phyloP scores from a whole-genome alignment of 352 stramenopile species.

The Peronospora belbahrii region DNA sequence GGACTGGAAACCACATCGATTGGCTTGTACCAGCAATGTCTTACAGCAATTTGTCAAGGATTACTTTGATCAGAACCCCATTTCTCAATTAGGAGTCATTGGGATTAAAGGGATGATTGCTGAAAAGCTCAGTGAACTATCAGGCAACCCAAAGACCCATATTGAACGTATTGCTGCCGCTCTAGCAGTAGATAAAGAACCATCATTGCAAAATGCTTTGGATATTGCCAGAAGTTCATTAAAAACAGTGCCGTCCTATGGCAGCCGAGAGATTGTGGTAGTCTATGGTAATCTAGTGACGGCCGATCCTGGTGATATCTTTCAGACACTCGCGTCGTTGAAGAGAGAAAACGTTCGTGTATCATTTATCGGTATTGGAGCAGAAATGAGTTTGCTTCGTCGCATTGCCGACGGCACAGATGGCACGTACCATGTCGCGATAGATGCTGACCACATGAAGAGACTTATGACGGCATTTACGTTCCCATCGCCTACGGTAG shows the following conservation, averaged over 20 bases:
- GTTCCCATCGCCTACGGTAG: slow-evolving; percentile 87
- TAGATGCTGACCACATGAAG: slow-evolving; percentile 89
- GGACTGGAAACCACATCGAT: slow-evolving; percentile 82
- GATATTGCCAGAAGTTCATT: slow-evolving; percentile 87
- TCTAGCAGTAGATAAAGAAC: slow-evolving; percentile 72
- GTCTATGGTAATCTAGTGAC: slow-evolving; percentile 93
- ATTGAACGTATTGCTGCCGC: slow-evolving; percentile 68
- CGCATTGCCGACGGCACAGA: slow-evolving; percentile 86
- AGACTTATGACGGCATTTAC: slow-evolving; percentile 91
- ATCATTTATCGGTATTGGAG: slow-evolving; percentile 90
- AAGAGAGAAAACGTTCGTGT: slow-evolving; percentile 88
- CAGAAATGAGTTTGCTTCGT: slow-evolving; percentile 90
- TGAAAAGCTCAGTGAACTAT: slow-evolving; percentile 88
- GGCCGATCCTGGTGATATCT: slow-evolving; percentile 94
- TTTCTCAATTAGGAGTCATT: slow-evolving; percentile 88
- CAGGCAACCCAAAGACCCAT: slow-evolving; percentile 82
- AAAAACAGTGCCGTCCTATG: slow-evolving; percentile 84
- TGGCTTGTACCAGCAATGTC: slow-evolving; percentile 55
- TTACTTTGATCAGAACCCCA: slow-evolving; percentile 93
- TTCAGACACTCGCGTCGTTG: slow-evolving; percentile 88
- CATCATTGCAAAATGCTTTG: slow-evolving; percentile 88
- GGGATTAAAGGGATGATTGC: slow-evolving; percentile 86
- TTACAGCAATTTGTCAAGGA: slow-evolving; percentile 84
- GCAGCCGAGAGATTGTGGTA: slow-evolving; percentile 89
- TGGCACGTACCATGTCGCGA: slow-evolving; percentile 91